These are phyloP conservation scores for Tilletiaria anomala DNA, from an alignment of 1,284 basidiomycete species.

Conservation along the genomic window DNA sequence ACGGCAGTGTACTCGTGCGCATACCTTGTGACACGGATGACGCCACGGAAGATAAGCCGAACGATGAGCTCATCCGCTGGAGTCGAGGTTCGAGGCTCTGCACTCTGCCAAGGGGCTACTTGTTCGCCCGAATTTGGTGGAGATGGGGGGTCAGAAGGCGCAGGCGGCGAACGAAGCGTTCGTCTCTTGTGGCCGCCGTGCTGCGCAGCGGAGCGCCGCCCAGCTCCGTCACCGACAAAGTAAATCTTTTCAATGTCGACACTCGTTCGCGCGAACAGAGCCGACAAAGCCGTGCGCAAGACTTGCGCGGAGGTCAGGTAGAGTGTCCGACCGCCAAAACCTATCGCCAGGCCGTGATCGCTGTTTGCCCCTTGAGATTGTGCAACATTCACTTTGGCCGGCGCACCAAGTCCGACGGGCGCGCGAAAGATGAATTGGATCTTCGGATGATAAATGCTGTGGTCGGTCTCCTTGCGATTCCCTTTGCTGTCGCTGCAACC, in stretches of 20 bases:
- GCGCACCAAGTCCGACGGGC: neutral
- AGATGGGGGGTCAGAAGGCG: neutral
- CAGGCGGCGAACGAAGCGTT: neutral
- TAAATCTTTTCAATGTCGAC: slow-evolving; percentile 13
- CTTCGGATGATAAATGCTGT: slow-evolving; percentile 15
- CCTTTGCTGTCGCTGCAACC: neutral
- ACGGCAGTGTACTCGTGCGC: slow-evolving; percentile 31
- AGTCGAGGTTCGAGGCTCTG: neutral
- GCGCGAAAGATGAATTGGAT: slow-evolving; percentile 17
- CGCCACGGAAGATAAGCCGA: slow-evolving; percentile 24
- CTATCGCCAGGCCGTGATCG: no score
- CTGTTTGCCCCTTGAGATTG: no score
- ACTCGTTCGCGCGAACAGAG: slow-evolving; percentile 19
- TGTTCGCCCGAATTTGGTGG: neutral
- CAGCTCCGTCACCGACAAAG: neutral
- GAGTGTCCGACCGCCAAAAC: slow-evolving; percentile 25
- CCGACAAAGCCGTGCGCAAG: slow-evolving; percentile 20
- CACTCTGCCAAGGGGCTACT: neutral
- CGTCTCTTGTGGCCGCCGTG: neutral
- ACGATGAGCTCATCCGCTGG: slow-evolving; percentile 16
- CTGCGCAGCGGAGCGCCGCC: neutral
- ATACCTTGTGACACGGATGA: slow-evolving; percentile 16
- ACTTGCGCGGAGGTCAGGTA: slow-evolving; percentile 26
- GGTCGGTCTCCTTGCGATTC: neutral
- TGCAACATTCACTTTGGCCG: no score